Evolutionary conservation across 495 filamentous ascomycete genomes (phyloP), one percentile per base, ranked within the genome.

Genomic region (Durotheca rogersii): DNA sequence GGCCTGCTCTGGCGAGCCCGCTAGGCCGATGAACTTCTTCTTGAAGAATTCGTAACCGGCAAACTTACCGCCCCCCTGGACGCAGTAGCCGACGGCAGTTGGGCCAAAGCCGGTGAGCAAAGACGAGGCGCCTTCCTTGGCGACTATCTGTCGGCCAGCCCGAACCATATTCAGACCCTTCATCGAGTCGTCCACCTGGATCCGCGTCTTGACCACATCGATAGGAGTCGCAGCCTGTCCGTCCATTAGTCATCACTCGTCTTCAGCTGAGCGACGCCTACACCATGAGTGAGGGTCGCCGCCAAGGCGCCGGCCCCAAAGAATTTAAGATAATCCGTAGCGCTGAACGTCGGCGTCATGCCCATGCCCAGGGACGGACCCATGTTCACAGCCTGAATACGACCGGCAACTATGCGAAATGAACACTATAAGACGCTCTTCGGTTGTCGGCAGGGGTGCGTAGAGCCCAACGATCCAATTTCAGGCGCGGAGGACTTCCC

Each of bases 271-370:
- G 81, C 82, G 49, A 81, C 87, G 67, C 88, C 75, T 69, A 81
- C 87, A 53, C 89, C 88, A 71, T 93, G 88, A 31, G 88, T 93
- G 62, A 90, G 74, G 41, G 85, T 84, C 61, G 89, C 91, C 73
- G 89, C 90, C 60, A 90, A 79, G 49, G 88, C 88, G 61, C 87
- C 88, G 33, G 88, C 88, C 60, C 89, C 83, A 60, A 88, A 87
- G 75, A 91, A 91, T 60, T 87, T 76, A 47, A 78, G 76, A 68
- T 87, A 86, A 39, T 69, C 62, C 11, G 12, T 19, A 1, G 54
- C 32, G 16, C 50, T 44, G 14, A 69, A 69, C 10, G 39, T 42
- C 2, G 67, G 67, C 12, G 64, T 67, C 31, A 55, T 51, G 11
- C 16, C n/a, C n/a, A n/a, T n/a, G n/a, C n/a, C n/a, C n/a, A n/a